phyloP scores from a whole-genome alignment of 2,329 filamentous ascomycete species.

The Pseudogymnoascus sp. region DNA sequence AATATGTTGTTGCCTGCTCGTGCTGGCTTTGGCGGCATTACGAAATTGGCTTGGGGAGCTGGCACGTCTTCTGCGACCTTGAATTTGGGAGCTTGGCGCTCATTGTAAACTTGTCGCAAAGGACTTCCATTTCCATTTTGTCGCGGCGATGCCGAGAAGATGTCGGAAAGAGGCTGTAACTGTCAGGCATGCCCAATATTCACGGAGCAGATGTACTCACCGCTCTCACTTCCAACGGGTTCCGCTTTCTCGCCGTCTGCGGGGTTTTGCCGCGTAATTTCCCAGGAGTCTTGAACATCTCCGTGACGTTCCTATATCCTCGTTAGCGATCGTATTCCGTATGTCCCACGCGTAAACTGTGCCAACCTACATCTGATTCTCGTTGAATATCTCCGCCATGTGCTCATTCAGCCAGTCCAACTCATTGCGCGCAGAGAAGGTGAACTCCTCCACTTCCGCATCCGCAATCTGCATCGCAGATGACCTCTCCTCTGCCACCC shows the following conservation, averaged over 20 bases:
- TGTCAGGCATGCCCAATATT: conserved; percentile 18
- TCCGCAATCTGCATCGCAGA: conserved; percentile 68
- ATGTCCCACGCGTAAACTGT: conserved; percentile 14
- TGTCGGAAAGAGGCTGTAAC: conserved; percentile 49
- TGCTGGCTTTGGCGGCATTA: conserved; percentile 12
- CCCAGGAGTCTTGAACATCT: conserved; percentile 91
- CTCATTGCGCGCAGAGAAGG: conserved; percentile 86
- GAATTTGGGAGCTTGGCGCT: conserved; percentile 39
- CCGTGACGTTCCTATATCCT: conserved; percentile 68
- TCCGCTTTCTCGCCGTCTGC: conserved; percentile 56
- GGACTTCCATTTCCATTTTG: conserved; percentile 37
- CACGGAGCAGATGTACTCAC: conserved; percentile 38
- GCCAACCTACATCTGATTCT: conserved; percentile 69
- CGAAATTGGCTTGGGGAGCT: conserved; percentile 13
- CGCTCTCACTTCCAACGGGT: conserved; percentile 50
- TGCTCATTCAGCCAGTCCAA: conserved; percentile 98
- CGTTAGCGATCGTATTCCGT: conserved; percentile 14
- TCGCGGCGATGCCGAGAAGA: conserved; percentile 49
- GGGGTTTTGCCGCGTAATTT: conserved; percentile 78
- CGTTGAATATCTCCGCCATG: conserved; percentile 88
- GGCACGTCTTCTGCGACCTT: conserved; percentile 48
- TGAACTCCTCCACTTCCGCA: conserved; percentile 85
- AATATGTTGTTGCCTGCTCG: conserved; percentile 23
- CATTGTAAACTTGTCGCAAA: conserved; percentile 30
- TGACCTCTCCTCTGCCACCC: conserved; percentile 77